Conservation (phyloP, 768 basidiomycete genomes). For the Naematelia encephala region DNA sequence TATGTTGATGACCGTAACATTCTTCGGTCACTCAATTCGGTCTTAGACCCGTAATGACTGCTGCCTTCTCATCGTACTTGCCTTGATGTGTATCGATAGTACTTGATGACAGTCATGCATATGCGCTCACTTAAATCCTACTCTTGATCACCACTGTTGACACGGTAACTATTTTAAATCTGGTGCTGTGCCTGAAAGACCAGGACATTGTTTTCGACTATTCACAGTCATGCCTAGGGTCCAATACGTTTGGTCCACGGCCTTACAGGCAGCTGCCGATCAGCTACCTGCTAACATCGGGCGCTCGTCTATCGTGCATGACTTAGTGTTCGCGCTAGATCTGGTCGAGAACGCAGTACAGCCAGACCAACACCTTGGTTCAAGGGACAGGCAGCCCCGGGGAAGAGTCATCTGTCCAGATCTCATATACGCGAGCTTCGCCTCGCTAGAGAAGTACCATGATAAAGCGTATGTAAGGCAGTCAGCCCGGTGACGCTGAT, state of each 20-base stretch:
- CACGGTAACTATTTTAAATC: too few relatives aligned
- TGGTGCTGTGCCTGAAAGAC: too few relatives aligned
- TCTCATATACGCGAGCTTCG: conserved; percentile 58
- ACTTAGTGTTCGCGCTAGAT: conserved; percentile 24
- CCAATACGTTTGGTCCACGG: conserved; percentile 30
- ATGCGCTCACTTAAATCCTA: neutral
- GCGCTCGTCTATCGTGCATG: conserved; percentile 42
- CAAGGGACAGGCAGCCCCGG: neutral
- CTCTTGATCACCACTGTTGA: too few relatives aligned
- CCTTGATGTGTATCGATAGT: too few relatives aligned
- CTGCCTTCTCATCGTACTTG: too few relatives aligned
- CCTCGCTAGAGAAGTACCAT: conserved; percentile 67
- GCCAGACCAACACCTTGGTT: too few relatives aligned
- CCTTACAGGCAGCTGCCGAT: conserved; percentile 26
- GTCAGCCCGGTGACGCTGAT: conserved; percentile 48
- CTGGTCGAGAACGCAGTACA: conserved; percentile 9
- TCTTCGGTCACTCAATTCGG: too few relatives aligned
- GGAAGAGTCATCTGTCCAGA: conserved; percentile 54
- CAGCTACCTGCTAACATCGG: conserved; percentile 36
- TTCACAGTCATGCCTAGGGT: neutral
- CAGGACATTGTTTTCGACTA: neutral
- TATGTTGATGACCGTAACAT: too few relatives aligned
- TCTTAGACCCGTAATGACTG: too few relatives aligned
- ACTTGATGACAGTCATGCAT: too few relatives aligned
- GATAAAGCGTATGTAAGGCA: conserved; percentile 67